Evolutionary conservation across 306 rosid species (phyloP), one percentile per base, ranked within the genome.

Genomic region (Sicyos edulis): DNA sequence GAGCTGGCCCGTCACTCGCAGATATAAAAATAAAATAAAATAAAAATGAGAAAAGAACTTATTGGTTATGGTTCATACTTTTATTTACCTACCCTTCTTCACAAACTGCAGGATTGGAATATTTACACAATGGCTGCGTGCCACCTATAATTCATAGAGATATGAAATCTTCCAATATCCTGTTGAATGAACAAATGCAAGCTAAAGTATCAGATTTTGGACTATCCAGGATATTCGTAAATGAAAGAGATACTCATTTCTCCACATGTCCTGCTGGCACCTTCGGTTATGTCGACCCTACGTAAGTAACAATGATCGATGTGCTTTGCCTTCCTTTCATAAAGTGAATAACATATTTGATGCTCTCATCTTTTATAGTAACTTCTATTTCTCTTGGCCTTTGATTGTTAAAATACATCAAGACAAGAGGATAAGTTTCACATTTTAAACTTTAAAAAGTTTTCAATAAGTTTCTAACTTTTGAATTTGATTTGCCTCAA

Each of bases 141-240:
- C 80, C 82, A 13, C 64, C 77, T 3, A 66, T 75, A 22, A 40
- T 78, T 44, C 78, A 78, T n/a, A 71, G 79, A 42, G 75, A 75
- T 40, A 14, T 82, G 21, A 78, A 78, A 37, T 20, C 80, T 4
- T 26, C 85, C 6, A 81, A 78, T 52, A 78, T 81, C 52, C 67
- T 81, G 32, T 13, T 81, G 26, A 45, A 75, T 57, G 75, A 75
- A 9, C 51, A 70, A 19, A 65, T 76, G 83, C 80, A 76, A 56
- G 83, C 83, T 7, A 78, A 75, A 52, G 68, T 82, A 57, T 64
- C 80, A 12, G 82, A 82, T 47, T 78, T 72, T 32, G 78, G 78
- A 9, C 59, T 79, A 10, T 82, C 78, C 29, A 73, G 66, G 70
- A 64, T 54, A 17, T 73, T 76, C 20, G 3, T 45, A 7, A 47